Conservation (phyloP, 108 stramenopile species). For the Nannochloropsis granulata region DNA sequence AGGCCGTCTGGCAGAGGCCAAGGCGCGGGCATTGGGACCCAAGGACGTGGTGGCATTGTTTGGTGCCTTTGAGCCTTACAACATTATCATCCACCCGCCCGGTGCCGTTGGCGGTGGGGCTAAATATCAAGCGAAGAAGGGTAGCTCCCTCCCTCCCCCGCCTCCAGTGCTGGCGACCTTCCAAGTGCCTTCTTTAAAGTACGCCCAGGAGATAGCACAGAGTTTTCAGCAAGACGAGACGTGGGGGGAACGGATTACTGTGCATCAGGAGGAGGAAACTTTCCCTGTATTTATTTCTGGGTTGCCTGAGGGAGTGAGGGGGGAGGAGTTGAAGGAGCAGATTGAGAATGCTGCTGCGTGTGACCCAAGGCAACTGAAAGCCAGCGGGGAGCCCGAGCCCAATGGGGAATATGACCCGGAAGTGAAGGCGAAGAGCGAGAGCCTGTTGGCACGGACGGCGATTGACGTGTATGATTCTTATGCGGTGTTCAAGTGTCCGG, state of each 20-base stretch:
- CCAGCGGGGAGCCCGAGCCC: background rate
- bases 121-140: background rate
- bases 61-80: background rate
- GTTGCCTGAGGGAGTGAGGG: background rate
- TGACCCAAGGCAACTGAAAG: background rate
- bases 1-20: background rate
- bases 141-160: background rate
- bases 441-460: background rate
- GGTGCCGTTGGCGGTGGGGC: background rate
- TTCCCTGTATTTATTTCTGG: background rate
- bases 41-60: background rate
- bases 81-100: background rate
- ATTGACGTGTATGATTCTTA: background rate
- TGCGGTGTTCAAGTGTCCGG: background rate
- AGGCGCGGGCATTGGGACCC: background rate
- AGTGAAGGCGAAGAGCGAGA: background rate
- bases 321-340: background rate
- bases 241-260: background rate
- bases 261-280: background rate
- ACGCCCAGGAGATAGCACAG: background rate
- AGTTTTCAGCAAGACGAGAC: background rate
- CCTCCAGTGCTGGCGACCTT: background rate
- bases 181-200: background rate
- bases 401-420: background rate
- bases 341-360: background rate